Evolutionary conservation across 345 rosid genomes (phyloP).

Genomic region (Conringia planisiliqua): DNA sequence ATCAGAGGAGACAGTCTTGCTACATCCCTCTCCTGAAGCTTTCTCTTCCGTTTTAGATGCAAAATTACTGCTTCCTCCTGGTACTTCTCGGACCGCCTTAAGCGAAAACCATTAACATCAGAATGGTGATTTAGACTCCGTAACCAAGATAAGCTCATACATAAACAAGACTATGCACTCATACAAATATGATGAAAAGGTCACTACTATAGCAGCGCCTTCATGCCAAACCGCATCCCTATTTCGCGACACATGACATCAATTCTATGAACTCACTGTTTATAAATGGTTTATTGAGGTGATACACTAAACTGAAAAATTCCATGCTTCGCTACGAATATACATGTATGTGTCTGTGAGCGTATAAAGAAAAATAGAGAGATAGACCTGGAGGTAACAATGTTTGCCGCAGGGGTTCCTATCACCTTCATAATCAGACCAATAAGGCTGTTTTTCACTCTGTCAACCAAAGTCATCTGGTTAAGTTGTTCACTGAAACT

Average conservation of each 20-base stretch:
- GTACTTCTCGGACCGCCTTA: conserved; percentile 48
- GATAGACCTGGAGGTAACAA: conserved; percentile 71
- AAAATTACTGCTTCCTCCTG: conserved; percentile 38
- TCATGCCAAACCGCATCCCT: conserved; percentile 9
- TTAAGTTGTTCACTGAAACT: conserved; percentile 25
- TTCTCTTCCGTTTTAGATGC: conserved; percentile 29
- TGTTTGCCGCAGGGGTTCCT: conserved; percentile 82
- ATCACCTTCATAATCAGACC: conserved; percentile 81
- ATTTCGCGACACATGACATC: not conserved
- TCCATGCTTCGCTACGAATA: not conserved
- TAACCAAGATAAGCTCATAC: not conserved
- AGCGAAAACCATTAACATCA: conserved; percentile 47
- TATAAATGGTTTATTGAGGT: not conserved
- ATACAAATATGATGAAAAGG: conserved; percentile 9
- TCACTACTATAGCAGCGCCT: conserved; percentile 8
- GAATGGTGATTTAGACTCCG: conserved; percentile 20
- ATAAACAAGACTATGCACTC: conserved; percentile 6
- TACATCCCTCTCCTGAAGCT: conserved; percentile 40
- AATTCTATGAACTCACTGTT: conserved; percentile 14
- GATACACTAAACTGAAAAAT: not conserved
- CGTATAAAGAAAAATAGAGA: conserved; percentile 20
- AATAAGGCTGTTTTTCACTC: conserved; percentile 81
- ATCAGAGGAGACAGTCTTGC: conserved; percentile 30
- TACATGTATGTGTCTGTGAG: not conserved
- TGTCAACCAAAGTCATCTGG: conserved; percentile 41